Conservation (phyloP, 768 basidiomycete species). For the Scleroderma citrinum region DNA sequence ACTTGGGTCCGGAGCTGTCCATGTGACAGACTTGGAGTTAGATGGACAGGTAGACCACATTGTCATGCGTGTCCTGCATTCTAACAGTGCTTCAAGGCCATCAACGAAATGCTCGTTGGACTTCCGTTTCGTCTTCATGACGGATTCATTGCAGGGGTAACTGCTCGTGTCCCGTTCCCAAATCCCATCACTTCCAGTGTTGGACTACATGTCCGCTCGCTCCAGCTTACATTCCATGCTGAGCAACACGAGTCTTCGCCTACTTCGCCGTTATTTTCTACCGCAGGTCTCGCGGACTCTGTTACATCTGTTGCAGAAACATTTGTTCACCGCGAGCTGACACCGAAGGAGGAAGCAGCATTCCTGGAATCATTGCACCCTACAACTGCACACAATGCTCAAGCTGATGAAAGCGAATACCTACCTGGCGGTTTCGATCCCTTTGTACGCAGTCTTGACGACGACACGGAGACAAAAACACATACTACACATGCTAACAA, state of each 20-base stretch:
- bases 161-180: slow-evolving; percentile 78
- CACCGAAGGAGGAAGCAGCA: slow-evolving; percentile 61
- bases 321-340: slow-evolving; percentile 81
- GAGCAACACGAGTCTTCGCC: slow-evolving; percentile 11
- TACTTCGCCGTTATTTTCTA: slow-evolving; percentile 10
- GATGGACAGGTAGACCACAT: slow-evolving; percentile 56
- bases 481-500: slow-evolving; percentile 32
- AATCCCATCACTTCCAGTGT: slow-evolving; percentile 74
- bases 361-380: slow-evolving; percentile 65
- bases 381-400: slow-evolving; percentile 26
- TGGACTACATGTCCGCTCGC: slow-evolving; percentile 60
- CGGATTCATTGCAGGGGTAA: slow-evolving; percentile 70
- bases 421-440: slow-evolving; percentile 67
- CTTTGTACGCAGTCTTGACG: slow-evolving; percentile 30
- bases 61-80: slow-evolving; percentile 6
- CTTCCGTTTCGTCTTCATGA: slow-evolving; percentile 64
- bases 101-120: slow-evolving; percentile 61
- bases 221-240: slow-evolving; percentile 59
- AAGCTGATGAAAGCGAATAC: slow-evolving; percentile 33
- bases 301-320: slow-evolving; percentile 81
- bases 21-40: slow-evolving; percentile 78
- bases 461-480: slow-evolving; percentile 29
- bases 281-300: slow-evolving; percentile 60
- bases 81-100: slow-evolving; percentile 47
- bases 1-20: slow-evolving; percentile 85